Percentiles rank a stretch among this genome's conserved stretches.
These are phyloP conservation scores for Comarum palustre DNA, from an alignment of 306 rosid species.

Conservation along the genomic window DNA sequence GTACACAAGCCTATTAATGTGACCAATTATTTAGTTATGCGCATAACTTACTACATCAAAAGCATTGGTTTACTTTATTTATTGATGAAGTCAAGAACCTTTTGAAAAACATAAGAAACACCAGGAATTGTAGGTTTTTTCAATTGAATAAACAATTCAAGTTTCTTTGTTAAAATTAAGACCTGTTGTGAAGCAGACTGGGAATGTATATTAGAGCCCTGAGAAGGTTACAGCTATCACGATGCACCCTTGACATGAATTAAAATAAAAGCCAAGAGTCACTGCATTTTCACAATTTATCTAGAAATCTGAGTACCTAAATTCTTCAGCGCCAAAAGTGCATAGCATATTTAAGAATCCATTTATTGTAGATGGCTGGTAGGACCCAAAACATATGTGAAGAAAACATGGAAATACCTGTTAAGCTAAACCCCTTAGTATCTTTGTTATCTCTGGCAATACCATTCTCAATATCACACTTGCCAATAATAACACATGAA, in stretches of 20 bases:
- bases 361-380: not conserved
- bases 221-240: not conserved
- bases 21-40: not conserved
- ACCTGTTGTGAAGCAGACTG: not conserved
- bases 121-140: not conserved
- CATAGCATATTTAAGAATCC: not conserved
- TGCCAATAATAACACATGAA: conserved; percentile 59
- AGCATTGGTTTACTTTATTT: not conserved
- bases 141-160: not conserved
- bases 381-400: not conserved
- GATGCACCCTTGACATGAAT: not conserved
- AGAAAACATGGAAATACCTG: conserved; percentile 28
- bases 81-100: not conserved
- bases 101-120: not conserved
- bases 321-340: not conserved
- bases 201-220: not conserved
- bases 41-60: not conserved
- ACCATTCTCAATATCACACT: conserved; percentile 43
- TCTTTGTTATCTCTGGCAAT: conserved; percentile 31
- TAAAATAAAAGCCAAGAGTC: not conserved
- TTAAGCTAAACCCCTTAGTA: conserved; percentile 45
- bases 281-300: not conserved
- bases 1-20: not conserved
- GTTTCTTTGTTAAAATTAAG: not conserved
- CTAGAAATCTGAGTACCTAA: not conserved